Evolutionary conservation across 1,139 yeast genomes (phyloP).

Genomic region (Hyphopichia burtonii): DNA sequence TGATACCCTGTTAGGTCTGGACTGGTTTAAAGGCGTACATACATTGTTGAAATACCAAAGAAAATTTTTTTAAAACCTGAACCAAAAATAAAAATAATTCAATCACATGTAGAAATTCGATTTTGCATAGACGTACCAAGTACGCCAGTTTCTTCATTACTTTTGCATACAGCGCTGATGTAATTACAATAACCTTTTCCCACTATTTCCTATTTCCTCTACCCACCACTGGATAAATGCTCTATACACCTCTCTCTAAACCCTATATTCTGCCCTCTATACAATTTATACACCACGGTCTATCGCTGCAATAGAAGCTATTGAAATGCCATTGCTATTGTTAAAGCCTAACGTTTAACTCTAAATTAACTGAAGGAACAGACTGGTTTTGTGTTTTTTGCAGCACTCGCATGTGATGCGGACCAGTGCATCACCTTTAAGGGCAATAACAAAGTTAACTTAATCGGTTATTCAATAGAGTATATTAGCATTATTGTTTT

Average conservation of each 20-base stretch:
- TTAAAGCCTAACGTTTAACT: neutral
- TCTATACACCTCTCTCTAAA: too few relatives aligned
- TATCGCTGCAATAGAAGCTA: neutral
- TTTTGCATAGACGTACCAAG: neutral
- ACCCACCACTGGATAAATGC: too few relatives aligned
- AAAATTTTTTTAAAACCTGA: too few relatives aligned
- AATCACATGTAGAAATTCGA: neutral
- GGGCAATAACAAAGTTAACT: neutral
- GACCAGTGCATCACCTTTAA: neutral
- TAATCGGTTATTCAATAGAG: too few relatives aligned
- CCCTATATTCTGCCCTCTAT: too few relatives aligned
- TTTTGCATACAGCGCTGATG: too few relatives aligned
- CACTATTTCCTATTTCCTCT: neutral
- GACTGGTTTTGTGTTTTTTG: neutral
- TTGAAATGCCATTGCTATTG: neutral
- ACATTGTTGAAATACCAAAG: neutral
- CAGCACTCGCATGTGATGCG: neutral
- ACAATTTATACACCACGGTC: too few relatives aligned
- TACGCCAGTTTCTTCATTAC: neutral
- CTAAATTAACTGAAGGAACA: neutral
- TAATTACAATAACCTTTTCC: too few relatives aligned
- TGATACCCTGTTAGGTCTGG: too few relatives aligned
- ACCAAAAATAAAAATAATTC: too few relatives aligned
- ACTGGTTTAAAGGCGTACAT: neutral
- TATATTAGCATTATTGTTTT: too few relatives aligned